A percentile compares a stretch with the other conserved stretches of the same genome.
Evolutionary conservation across 139 green algal genomes (phyloP).

Genomic region (Ulvella scutata): DNA sequence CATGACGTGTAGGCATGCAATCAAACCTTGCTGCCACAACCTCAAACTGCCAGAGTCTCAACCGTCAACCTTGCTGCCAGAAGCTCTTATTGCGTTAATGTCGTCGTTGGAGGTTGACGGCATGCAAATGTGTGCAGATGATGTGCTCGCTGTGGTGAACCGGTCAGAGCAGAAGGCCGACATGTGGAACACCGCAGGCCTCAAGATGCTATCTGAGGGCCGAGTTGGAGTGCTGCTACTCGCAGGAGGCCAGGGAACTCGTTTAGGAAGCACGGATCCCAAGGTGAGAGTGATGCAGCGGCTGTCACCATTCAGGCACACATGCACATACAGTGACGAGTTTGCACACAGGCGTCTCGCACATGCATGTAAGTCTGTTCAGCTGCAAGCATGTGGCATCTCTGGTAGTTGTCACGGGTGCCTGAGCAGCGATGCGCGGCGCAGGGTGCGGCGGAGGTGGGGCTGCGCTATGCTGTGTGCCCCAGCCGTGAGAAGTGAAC

Average conservation of each 20-base stretch:
- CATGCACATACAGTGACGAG: no score
- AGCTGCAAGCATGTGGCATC: no score
- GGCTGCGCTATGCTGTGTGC: no score
- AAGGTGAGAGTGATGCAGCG: no score
- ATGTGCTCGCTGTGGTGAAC: neutral
- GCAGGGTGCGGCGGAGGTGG: no score
- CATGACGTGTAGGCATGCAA: neutral
- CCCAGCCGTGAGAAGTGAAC: no score
- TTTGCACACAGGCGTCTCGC: no score
- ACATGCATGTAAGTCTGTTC: no score
- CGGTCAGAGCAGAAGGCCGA: neutral
- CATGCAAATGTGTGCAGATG: neutral
- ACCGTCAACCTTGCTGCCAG: neutral
- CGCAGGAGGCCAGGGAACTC: conserved; percentile 83
- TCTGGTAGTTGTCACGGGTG: no score
- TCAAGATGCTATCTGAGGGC: conserved; percentile 21
- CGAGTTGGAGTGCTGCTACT: conserved; percentile 69
- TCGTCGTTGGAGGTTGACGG: neutral
- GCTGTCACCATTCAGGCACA: no score
- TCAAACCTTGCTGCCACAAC: neutral
- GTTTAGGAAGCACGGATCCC: conserved; percentile 62
- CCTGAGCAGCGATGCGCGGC: no score
- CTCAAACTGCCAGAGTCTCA: neutral
- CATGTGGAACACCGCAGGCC: neutral
- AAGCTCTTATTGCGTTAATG: neutral